Evolutionary conservation across 202 grass and related monocot genomes (phyloP), one percentile per base, ranked within the genome.

Genomic region (Hordeum pubiflorum): DNA sequence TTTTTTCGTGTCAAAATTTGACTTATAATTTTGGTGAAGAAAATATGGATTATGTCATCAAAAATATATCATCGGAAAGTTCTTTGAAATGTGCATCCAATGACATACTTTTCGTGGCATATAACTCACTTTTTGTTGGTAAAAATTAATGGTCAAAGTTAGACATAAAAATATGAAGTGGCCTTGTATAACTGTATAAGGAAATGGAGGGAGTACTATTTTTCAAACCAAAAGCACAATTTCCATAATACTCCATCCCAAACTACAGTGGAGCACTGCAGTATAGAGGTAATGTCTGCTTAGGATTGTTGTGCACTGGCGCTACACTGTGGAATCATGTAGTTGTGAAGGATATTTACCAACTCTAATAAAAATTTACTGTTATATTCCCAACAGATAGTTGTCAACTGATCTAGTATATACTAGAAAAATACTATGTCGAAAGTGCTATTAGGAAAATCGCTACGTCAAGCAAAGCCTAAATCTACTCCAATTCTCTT

Each of bases 161-260:
- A 29, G 27, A 29, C 27, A 29, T 29, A 29, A 29, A 29, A 29
- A 29, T 29, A 29, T 29, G 27, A 29, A 29, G 27, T 29, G 27
- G 27, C 27, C 27, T 29, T 29, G 27, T 29, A 29, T 29, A 29
- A 29, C 27, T 29, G 27, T 29, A 29, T 2, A 29, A 29, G 27
- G 27, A 29, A 29, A 29, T 29, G 27, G 2, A 29, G 1, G 27
- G 27, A 29, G 27, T 29, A 29, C 36, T 38, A 13, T 32, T 71
- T 72, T 33, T 61, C 27, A 80, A 79, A 76, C 14, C 40, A 32
- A 60, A 69, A 79, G 60, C 7, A 67, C 9, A 67, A 56, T 31
- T 50, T 78, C 13, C 20, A 54, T 80, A 44, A 67, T 41, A 33
- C 2, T 32, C 3, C 54, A 61, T 69, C 38, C 14, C 14, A 66